These are phyloP conservation scores for Russula sp. DNA, from an alignment of 768 basidiomycete species.

Conservation along the genomic window DNA sequence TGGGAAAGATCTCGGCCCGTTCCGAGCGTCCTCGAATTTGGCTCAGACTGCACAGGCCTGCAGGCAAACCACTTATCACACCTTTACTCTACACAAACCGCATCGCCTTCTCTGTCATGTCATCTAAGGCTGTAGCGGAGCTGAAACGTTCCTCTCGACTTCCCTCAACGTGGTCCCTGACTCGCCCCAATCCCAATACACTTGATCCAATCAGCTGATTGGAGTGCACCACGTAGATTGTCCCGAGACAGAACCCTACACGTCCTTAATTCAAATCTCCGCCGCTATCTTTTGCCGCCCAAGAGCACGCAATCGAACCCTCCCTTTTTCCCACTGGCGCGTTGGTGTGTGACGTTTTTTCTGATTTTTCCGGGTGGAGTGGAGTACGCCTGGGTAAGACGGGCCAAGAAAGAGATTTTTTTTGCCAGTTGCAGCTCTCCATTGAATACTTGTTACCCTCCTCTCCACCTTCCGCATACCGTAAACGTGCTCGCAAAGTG, in stretches of 20 bases:
- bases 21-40: not conserved
- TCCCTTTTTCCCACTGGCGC: not conserved
- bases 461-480: not conserved
- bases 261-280: not conserved
- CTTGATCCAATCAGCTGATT: constrained; percentile 16
- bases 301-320: not conserved
- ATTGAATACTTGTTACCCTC: not conserved
- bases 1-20: not conserved
- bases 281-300: not conserved
- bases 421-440: no score
- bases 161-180: not conserved
- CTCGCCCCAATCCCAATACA: not conserved
- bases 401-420: no score
- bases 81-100: no score
- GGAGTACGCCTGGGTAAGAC: not conserved
- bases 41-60: not conserved
- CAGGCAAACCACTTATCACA: not conserved
- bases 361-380: not conserved
- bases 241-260: not conserved
- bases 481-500: not conserved
- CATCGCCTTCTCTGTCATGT: not conserved
- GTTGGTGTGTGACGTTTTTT: not conserved
- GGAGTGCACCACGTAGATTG: not conserved
- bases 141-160: not conserved
- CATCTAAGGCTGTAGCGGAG: constrained; percentile 1